Evolutionary conservation across 345 rosid species (phyloP).

Genomic region (Populus ilicifolia): DNA sequence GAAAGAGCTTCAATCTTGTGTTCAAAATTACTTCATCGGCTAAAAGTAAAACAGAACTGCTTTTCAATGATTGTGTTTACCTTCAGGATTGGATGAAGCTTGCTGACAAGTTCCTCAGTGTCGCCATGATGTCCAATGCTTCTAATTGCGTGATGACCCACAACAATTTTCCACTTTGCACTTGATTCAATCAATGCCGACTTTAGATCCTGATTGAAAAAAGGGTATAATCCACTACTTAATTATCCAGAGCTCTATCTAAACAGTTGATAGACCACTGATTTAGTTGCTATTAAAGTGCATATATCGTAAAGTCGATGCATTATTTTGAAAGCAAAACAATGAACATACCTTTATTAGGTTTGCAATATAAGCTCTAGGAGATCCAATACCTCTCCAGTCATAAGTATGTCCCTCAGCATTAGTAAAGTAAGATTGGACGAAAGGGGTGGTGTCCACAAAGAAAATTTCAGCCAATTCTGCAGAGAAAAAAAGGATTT

Average conservation of each 20-base stretch:
- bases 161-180: slow-evolving; percentile 61
- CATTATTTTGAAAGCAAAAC: background rate
- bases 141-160: slow-evolving; percentile 60
- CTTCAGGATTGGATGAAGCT: slow-evolving; percentile 51
- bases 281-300: background rate
- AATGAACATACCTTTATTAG: slow-evolving; percentile 33
- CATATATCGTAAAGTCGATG: background rate
- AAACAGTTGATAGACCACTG: background rate
- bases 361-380: slow-evolving; percentile 30
- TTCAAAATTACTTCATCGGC: background rate
- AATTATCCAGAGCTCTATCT: background rate
- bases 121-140: slow-evolving; percentile 59
- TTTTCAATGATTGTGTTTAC: slow-evolving; percentile 10
- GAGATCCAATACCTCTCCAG: slow-evolving; percentile 43
- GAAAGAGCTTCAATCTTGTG: background rate
- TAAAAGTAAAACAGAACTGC: background rate
- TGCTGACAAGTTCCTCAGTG: slow-evolving; percentile 42
- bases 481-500: background rate
- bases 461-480: slow-evolving; percentile 53
- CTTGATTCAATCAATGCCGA: slow-evolving; percentile 34
- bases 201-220: slow-evolving; percentile 41
- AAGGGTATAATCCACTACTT: background rate
- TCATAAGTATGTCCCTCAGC: slow-evolving; percentile 43
- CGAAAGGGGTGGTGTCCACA: slow-evolving; percentile 60
- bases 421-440: slow-evolving; percentile 38